Percentiles rank a stretch among this genome's conserved stretches.
phyloP scores from a whole-genome alignment of 2,329 filamentous ascomycete species.

The Talaromyces atroroseus region DNA sequence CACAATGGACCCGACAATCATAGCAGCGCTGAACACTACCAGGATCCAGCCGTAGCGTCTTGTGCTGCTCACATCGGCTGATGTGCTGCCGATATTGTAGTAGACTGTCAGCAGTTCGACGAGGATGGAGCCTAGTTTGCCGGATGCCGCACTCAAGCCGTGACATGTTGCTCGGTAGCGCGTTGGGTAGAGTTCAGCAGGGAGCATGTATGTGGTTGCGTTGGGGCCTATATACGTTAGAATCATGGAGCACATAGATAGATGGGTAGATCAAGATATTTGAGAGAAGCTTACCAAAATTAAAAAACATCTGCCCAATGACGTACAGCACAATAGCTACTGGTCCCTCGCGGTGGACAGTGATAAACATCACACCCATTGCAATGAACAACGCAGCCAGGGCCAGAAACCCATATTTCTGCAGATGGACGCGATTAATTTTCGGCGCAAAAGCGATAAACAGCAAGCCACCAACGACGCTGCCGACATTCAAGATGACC shows the following conservation, averaged over 20 bases:
- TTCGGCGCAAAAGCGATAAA: conserved; percentile 36
- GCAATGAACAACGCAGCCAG: conserved; percentile 40
- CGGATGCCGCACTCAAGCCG: conserved; percentile 49
- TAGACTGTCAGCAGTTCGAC: conserved; percentile 38
- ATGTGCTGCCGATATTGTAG: conserved; percentile 34
- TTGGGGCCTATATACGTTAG: conserved; percentile 27
- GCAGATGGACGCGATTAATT: conserved; percentile 38
- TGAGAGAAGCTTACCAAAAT: conserved; percentile 35
- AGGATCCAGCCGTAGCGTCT: conserved; percentile 36
- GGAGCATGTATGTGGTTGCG: conserved; percentile 43
- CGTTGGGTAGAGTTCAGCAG: conserved; percentile 54
- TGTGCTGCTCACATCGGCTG: conserved; percentile 26
- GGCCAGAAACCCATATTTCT: conserved; percentile 41
- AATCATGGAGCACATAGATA: conserved; percentile 2
- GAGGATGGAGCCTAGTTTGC: conserved; percentile 48
- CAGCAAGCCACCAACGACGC: conserved; percentile 38
- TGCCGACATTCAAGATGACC: conserved; percentile 38
- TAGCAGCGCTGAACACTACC: conserved; percentile 38
- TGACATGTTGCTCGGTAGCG: conserved; percentile 51
- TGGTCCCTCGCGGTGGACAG: conserved; percentile 30
- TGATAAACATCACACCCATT: conserved; percentile 39
- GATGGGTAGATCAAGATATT: neutral
- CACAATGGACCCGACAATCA: conserved; percentile 36
- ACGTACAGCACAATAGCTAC: conserved; percentile 40
- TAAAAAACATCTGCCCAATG: conserved; percentile 44